Evolutionary conservation across 2,329 filamentous ascomycete species (phyloP), one percentile per base, ranked within the genome.

Genomic region (Fusarium piperis): DNA sequence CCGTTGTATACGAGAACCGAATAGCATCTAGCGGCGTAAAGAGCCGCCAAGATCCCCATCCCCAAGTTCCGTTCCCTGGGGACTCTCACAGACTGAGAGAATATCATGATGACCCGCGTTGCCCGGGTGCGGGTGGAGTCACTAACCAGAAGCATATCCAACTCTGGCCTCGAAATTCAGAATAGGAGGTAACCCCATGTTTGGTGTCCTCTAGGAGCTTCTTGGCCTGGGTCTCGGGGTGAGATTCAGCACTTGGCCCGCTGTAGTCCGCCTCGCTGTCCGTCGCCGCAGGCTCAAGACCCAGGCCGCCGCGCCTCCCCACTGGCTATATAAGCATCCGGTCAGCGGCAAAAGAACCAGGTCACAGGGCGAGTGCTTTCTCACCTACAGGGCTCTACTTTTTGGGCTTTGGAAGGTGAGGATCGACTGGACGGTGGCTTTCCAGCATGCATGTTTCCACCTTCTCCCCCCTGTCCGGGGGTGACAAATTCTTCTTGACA

Each of bases 361-460:
- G 10, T 9, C 13, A 16, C 44, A 26, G 33, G 18, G 51, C 18
- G 20, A 30, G 52, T 8, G 18, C 32, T 46, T 44, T 6, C 15
- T 59, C n/a, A 44, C 59, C 44, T 38, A 53, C 23, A 36, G n/a
- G 13, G 56, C 35, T 23, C 52, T 58, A 61, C 30, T 61, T 28
- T 48, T 44, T 58, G 30, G 58, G 67, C 48, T 35, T 62, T 18
- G 53, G 59, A 2, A 65, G 36, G 51, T 66, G 66, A 64, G 66
- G 44, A 32, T 69, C 59, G 46, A 68, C 28, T 36, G 59, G 9
- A 32, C 30, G 56, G 52, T 68, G 52, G 53, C 39, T 68, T 33
- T 59, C 51, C 33, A 61, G 44, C 52, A 66, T 62, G 65, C 70
- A 68, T 15, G 59, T 65, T 51, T 68, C 62, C 39, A 52, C 58